Base-by-base conservation (phyloP, 2,329 filamentous ascomycete species). In the Trichophyton simii region DNA sequence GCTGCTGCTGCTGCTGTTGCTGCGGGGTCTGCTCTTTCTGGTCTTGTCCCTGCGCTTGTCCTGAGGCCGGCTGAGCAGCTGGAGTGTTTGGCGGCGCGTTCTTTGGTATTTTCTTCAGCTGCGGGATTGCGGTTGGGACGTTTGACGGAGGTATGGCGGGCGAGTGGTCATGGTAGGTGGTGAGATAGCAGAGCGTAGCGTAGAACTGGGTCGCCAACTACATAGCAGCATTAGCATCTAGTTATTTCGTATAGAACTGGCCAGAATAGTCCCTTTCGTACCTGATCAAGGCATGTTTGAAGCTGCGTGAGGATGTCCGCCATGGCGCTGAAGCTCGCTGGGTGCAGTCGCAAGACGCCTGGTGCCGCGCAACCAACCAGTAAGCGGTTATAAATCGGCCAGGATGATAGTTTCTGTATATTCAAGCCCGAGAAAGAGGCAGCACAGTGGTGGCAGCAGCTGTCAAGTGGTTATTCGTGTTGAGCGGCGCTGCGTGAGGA, bases 201-300 rank as follows among this genome's bases (percentile, higher is more conserved):
- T 78, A 79, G 74, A 79, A 78, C 72, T 80, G 78, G 57, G 76
- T 79, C 67, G 76, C 75, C 36, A 79, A 75, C 75, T 78, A 61
- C 3, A 22, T 42, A 28, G 20, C 6, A 41, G 57, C 36, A 11
- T 20, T 41, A 38, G 18, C 28, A 60, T 57, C 42, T 48, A 38
- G 9, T n/a, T n/a, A 13, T 3, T 36, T 20, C 42, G 15, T 3
- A n/a, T 57, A 28, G 18, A 18, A 1, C 20, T 22, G n/a, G 9
- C n/a, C n/a, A 18, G 8, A 4, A 55, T 18, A 15, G 22, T 52
- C 34, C 13, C 13, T 55, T 18, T 36, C 60, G 44, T 52, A 77
- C 76, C 66, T 80, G 78, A 66, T 79, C 77, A 44, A 79, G 74
- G 66, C 77, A 79, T 60, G 77, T 78, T 70, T 80, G 78, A 42